Evolutionary conservation across 192 early-diverging fungal genomes (phyloP), one percentile per base, ranked within the genome.

Genomic region (Linnemannia zychae): DNA sequence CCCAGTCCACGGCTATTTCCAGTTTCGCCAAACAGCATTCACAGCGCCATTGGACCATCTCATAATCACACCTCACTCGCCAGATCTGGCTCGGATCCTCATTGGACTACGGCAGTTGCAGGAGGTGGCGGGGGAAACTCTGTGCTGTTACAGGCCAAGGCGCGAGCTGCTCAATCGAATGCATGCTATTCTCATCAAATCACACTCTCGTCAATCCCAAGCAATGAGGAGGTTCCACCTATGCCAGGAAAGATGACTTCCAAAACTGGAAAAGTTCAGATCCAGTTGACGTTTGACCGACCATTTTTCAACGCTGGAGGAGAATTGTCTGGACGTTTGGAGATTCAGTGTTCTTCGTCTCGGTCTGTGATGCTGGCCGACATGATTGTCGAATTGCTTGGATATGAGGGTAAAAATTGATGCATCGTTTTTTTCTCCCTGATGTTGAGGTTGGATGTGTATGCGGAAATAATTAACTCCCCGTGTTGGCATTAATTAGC

Each of bases 291-390:
- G 0, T 85, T 85, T 50, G 83, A 85, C 38, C 74, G 74, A 4
- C 83, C 83, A 1, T 85, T 72, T 49, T 85, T 85, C 65, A 85
- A 85, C 40, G 77, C 83, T n/a, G 83, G 83, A 37, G 83, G 83
- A n/a, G 83, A 85, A 52, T 63, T 85, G 7, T 85, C 83, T n/a
- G 83, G 83, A 15, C 52, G 83, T 17, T 38, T 85, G 6, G 83
- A 85, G 50, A 72, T 85, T 1, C 83, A 85, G 31, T 85, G 83
- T 40, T 85, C 83, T 1, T 79, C 83, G 0, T 85, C 83, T 20
- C 68, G 74, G 11, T 85, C 83, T 15, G 72, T 85, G 34, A 76
- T 68, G 83, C 24, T 85, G 36, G 73, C 83, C 38, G 83, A 85
- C 57, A 79, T 85, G 74, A 48, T 76, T 28, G 76, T 85, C 9